Percentiles rank a stretch among this genome's conserved stretches.
These are phyloP conservation scores for Metrosideros polymorpha DNA, from an alignment of 441 rosid species.

Conservation along the genomic window DNA sequence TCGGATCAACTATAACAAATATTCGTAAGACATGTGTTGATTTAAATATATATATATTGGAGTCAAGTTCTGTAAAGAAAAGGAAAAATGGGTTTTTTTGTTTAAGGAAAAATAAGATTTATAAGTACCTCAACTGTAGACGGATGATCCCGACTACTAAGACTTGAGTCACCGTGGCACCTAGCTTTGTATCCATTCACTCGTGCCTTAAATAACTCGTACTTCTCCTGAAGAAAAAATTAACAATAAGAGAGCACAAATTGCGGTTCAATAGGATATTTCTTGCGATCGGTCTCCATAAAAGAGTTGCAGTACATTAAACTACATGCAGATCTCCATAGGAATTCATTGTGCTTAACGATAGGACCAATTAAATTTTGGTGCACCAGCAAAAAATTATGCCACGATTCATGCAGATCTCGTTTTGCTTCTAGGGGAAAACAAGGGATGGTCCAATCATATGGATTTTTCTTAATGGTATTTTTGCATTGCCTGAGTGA, in stretches of 20 bases:
- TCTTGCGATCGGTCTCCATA: not conserved
- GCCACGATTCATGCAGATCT: not conserved
- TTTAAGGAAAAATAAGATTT: too few relatives aligned
- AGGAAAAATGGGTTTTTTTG: not conserved
- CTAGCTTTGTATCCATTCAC: constrained; percentile 2
- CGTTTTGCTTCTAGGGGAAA: not conserved
- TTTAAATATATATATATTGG: not conserved
- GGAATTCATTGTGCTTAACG: not conserved
- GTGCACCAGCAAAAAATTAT: not conserved
- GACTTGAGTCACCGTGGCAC: not conserved
- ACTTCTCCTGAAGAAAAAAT: constrained; percentile 11
- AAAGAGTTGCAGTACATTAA: not conserved
- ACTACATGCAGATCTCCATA: not conserved
- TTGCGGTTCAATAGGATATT: not conserved
- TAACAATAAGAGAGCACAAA: not conserved
- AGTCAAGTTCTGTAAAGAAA: not conserved
- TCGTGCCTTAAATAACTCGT: constrained; percentile 14
- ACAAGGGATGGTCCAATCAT: not conserved
- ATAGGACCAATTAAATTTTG: not conserved
- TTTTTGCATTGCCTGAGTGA: not conserved
- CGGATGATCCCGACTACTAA: constrained; percentile 6
- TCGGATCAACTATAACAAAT: constrained; percentile 10
- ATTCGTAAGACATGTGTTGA: not conserved
- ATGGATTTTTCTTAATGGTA: not conserved
- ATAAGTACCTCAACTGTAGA: constrained; percentile 16